Evolutionary conservation across 1,139 yeast species (phyloP).

Genomic region (Candida pseudoviswanathii): DNA sequence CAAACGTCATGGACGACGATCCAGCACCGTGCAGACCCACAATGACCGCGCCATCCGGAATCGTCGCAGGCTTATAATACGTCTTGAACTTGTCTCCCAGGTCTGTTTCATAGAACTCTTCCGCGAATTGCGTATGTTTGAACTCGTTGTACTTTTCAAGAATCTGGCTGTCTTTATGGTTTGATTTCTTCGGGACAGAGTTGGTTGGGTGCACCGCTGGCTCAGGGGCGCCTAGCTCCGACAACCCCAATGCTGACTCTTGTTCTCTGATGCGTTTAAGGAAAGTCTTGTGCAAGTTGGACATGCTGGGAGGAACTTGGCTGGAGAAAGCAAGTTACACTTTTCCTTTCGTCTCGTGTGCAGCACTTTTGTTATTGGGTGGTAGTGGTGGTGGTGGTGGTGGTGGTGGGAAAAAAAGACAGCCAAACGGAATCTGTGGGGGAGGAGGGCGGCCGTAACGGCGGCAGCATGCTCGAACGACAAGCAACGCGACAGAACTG

Average conservation of each 20-base stretch:
- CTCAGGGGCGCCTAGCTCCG: constrained; percentile 18
- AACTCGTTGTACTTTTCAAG: constrained; percentile 15
- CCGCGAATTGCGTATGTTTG: constrained; percentile 21
- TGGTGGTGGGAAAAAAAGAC: too few relatives aligned
- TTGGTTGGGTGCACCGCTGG: constrained; percentile 6
- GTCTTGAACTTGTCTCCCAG: constrained; percentile 45
- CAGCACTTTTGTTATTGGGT: too few relatives aligned
- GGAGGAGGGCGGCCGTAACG: too few relatives aligned
- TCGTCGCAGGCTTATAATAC: constrained; percentile 58
- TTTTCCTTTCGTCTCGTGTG: neutral
- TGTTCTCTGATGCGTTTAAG: constrained; percentile 41
- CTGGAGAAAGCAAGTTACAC: neutral
- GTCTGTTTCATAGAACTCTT: constrained; percentile 8
- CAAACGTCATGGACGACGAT: constrained; percentile 80
- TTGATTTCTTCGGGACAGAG: neutral
- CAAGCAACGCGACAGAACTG: too few relatives aligned
- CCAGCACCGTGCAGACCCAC: constrained; percentile 96
- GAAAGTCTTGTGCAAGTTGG: constrained; percentile 45
- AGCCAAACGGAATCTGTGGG: too few relatives aligned
- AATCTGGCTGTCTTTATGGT: constrained; percentile 8
- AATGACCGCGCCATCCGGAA: constrained; percentile 53
- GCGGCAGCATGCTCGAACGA: too few relatives aligned
- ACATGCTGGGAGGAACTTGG: constrained; percentile 28
- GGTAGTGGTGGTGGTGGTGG: too few relatives aligned
- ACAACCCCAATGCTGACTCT: constrained; percentile 40